Conservation (phyloP, 1,139 yeast species). For the Geotrichum klebahnii region DNA sequence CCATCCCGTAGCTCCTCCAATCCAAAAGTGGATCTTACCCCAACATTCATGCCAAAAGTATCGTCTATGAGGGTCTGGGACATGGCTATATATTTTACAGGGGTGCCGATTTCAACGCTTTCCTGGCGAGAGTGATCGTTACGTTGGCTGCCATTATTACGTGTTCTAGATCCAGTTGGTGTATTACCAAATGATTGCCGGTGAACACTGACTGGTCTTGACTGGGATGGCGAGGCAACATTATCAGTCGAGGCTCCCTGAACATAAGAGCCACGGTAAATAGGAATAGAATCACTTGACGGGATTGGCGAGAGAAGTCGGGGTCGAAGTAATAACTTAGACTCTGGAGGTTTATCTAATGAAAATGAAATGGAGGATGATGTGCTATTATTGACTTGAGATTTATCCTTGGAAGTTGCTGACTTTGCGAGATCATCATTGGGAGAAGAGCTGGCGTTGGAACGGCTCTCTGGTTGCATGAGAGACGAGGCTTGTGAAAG, state of each 20-base stretch:
- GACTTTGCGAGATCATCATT: background rate
- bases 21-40: constrained; percentile 29
- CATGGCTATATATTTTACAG: constrained; percentile 1
- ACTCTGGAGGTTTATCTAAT: background rate
- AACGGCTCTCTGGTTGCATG: too few relatives aligned
- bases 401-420: background rate
- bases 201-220: constrained; percentile 12
- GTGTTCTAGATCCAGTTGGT: constrained; percentile 1
- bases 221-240: constrained; percentile 9
- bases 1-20: constrained; percentile 48
- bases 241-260: background rate
- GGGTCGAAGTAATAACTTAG: constrained; percentile 4
- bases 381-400: background rate
- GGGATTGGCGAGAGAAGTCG: constrained; percentile 17
- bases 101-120: background rate
- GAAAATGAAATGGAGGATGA: constrained; percentile 8
- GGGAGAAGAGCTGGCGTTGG: background rate
- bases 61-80: constrained; percentile 13
- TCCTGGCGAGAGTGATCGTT: constrained; percentile 11
- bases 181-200: background rate
- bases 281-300: constrained; percentile 22
- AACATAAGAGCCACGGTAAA: constrained; percentile 28
- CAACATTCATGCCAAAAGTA: constrained; percentile 4
- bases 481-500: constrained; percentile 19
- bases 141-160: background rate